These are phyloP conservation scores for Neofusicoccum ribis DNA, from an alignment of 2,329 filamentous ascomycete genomes.

Conservation along the genomic window DNA sequence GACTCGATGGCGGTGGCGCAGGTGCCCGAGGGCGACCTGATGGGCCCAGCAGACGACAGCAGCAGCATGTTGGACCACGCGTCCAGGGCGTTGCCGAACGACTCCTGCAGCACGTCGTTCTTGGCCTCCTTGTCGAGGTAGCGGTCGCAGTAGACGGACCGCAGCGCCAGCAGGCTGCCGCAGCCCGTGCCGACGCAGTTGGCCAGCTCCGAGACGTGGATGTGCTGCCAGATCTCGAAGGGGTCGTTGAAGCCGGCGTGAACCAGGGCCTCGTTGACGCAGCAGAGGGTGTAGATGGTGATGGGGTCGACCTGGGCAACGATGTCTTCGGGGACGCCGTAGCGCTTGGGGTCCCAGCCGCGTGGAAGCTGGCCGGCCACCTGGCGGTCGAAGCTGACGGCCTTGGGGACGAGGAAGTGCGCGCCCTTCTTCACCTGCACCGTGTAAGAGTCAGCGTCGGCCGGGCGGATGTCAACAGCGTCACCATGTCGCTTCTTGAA, in stretches of 20 bases:
- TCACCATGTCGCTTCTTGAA: slow-evolving; percentile 30
- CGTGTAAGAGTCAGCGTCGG: not conserved
- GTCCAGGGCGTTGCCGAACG: slow-evolving; percentile 37
- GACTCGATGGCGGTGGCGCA: slow-evolving; percentile 43
- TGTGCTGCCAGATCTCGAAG: slow-evolving; percentile 32
- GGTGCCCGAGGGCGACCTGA: slow-evolving; percentile 38
- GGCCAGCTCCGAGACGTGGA: slow-evolving; percentile 40
- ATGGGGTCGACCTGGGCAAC: slow-evolving; percentile 37
- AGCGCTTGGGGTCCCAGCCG: slow-evolving; percentile 36
- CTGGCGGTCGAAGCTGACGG: slow-evolving; percentile 24
- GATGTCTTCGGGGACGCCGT: slow-evolving; percentile 41
- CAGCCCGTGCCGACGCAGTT: slow-evolving; percentile 37
- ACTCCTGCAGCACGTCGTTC: slow-evolving; percentile 39
- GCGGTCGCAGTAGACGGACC: no score
- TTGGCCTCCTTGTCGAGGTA: slow-evolving; percentile 19
- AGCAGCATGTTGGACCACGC: slow-evolving; percentile 49
- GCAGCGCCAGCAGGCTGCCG: slow-evolving; percentile 29
- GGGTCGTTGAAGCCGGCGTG: slow-evolving; percentile 24
- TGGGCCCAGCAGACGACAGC: slow-evolving; percentile 37
- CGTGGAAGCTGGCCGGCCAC: slow-evolving; percentile 39
- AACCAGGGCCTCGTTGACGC: no score
- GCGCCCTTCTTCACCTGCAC: slow-evolving; percentile 35
- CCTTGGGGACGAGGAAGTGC: no score
- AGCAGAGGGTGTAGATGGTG: slow-evolving; percentile 20
- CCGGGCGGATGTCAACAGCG: slow-evolving; percentile 26